These are phyloP conservation scores for Calonectria honghensis DNA, from an alignment of 2,329 filamentous ascomycete genomes.

Conservation along the genomic window DNA sequence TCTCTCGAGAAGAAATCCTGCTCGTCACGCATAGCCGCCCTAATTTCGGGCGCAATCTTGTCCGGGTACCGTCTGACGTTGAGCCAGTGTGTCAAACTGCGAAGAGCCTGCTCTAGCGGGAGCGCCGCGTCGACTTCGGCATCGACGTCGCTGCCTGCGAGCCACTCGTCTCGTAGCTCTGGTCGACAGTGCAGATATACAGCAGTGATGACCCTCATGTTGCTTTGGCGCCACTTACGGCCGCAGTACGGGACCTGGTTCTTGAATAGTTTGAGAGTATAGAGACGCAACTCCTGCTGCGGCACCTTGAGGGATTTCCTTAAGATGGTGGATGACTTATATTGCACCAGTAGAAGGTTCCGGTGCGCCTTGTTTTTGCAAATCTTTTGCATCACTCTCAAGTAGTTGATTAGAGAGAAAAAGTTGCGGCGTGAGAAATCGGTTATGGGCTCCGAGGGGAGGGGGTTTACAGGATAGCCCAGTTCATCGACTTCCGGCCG, in stretches of 20 bases:
- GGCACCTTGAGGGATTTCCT: conserved; percentile 94
- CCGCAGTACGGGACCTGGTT: conserved; percentile 98
- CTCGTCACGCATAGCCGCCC: conserved; percentile 80
- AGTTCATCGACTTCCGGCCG: conserved; percentile 87
- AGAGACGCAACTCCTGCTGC: conserved; percentile 89
- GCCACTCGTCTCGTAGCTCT: conserved; percentile 95
- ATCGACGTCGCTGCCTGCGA: conserved; percentile 92
- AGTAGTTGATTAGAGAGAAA: conserved; percentile 94
- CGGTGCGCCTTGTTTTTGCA: conserved; percentile 97
- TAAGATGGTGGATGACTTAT: conserved; percentile 94
- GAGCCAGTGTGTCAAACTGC: conserved; percentile 95
- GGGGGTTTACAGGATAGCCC: conserved; percentile 83
- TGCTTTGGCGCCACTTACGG: conserved; percentile 97
- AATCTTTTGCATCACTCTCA: conserved; percentile 97
- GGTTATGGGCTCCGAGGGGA: conserved; percentile 86
- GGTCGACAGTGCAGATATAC: conserved; percentile 96
- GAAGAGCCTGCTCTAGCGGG: conserved; percentile 91
- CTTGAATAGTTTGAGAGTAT: conserved; percentile 98
- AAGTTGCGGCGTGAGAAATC: conserved; percentile 96
- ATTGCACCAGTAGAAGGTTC: conserved; percentile 93
- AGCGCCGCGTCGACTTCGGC: conserved; percentile 94
- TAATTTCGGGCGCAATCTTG: conserved; percentile 78
- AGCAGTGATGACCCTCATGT: conserved; percentile 99
- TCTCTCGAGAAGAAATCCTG: conserved; percentile 87
- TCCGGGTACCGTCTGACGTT: conserved; percentile 90